A percentile compares a stretch with the other conserved stretches of the same genome.
Conservation (phyloP, 1,139 yeast species). For the Arxiozyma heterogenica region DNA sequence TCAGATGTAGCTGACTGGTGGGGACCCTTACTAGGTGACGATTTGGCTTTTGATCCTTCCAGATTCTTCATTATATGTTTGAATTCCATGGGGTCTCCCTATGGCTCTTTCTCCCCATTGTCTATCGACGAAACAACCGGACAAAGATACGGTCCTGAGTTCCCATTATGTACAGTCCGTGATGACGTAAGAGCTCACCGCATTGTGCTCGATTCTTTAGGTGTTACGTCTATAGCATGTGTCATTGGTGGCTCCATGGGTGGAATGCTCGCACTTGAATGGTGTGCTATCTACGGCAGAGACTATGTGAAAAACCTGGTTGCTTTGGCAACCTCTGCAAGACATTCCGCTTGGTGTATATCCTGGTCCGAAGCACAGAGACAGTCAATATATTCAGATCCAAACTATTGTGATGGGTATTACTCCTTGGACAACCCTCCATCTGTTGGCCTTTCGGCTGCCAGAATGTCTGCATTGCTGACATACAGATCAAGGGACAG, state of each 20-base stretch:
- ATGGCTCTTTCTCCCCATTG: constrained; percentile 90
- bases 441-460: constrained; percentile 80
- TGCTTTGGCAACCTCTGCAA: constrained; percentile 87
- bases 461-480: constrained; percentile 90
- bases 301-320: constrained; percentile 63
- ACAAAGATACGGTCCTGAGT: constrained; percentile 81
- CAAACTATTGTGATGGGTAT: constrained; percentile 83
- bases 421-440: constrained; percentile 74
- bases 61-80: constrained; percentile 78
- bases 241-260: constrained; percentile 99
- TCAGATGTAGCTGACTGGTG: constrained; percentile 97
- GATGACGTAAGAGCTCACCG: constrained; percentile 84
- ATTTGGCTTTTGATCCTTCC: constrained; percentile 83
- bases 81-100: constrained; percentile 90
- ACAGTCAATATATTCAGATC: constrained; percentile 91
- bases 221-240: constrained; percentile 66
- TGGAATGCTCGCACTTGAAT: constrained; percentile 93
- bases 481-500: constrained; percentile 90
- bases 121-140: constrained; percentile 67
- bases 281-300: constrained; percentile 59
- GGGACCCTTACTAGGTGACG: constrained; percentile 90
- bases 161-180: constrained; percentile 83
- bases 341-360: constrained; percentile 97
- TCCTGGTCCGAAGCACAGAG: constrained; percentile 99
- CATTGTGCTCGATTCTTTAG: constrained; percentile 60